phyloP scores from a whole-genome alignment of 805 yeast species.

The Clavispora phyllophila region DNA sequence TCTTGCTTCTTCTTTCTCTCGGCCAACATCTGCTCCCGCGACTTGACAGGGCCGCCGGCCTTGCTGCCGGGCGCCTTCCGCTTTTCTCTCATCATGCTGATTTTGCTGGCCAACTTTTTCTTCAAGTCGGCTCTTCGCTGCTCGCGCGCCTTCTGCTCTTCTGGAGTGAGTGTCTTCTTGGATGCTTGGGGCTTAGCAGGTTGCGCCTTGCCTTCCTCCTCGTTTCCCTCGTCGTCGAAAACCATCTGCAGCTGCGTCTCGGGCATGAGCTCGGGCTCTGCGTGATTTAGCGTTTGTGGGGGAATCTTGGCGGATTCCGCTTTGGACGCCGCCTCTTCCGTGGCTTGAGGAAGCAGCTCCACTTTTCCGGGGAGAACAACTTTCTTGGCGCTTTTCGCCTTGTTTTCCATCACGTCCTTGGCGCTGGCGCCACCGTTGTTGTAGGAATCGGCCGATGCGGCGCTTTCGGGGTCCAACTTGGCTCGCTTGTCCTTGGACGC shows the following conservation, averaged over 20 bases:
- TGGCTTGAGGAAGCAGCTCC: constrained; percentile 1
- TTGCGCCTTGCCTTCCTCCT: constrained; percentile 18
- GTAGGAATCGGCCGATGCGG: constrained; percentile 39
- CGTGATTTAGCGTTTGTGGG: constrained; percentile 10
- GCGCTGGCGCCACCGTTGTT: constrained; percentile 45
- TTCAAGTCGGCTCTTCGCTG: constrained; percentile 63
- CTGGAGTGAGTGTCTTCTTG: constrained; percentile 33
- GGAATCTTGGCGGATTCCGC: constrained; percentile 3
- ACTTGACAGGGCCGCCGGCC: constrained; percentile 73
- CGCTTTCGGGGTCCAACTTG: constrained; percentile 68
- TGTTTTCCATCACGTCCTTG: constrained; percentile 52
- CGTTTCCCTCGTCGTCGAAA: constrained; percentile 73
- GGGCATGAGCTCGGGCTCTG: constrained; percentile 1
- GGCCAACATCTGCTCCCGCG: constrained; percentile 73
- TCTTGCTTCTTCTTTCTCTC: constrained; percentile 52
- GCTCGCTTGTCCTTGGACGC: constrained; percentile 54
- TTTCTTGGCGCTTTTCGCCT: constrained; percentile 49
- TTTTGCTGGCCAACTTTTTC: constrained; percentile 73
- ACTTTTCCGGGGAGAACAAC: constrained; percentile 36
- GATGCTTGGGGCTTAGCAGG: constrained; percentile 5
- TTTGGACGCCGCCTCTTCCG: constrained; percentile 1
- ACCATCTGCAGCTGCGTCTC: constrained; percentile 29
- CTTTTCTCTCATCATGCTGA: constrained; percentile 62
- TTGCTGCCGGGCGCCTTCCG: constrained; percentile 91
- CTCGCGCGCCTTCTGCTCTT: constrained; percentile 46